These are phyloP conservation scores for Scolecobasidium constrictum DNA, from an alignment of 2,329 filamentous ascomycete species.

Conservation along the genomic window DNA sequence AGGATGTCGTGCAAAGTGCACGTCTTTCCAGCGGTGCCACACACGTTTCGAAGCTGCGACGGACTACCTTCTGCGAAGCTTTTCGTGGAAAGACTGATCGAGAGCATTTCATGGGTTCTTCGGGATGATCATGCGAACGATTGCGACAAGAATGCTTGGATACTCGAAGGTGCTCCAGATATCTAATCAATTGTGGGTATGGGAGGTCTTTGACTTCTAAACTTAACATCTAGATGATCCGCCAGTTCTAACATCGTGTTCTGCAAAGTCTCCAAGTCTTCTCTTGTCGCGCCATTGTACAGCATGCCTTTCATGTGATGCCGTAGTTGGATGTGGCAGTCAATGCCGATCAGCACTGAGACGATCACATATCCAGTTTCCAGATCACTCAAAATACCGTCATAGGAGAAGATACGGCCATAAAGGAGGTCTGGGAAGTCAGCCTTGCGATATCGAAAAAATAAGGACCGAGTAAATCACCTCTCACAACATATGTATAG, in stretches of 20 bases:
- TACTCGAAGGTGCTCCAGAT: too few species aligned
- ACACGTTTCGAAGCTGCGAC: too few species aligned
- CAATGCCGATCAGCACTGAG: conserved; percentile 9
- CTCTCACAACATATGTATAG: too few species aligned
- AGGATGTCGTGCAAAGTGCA: too few species aligned
- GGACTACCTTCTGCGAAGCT: too few species aligned
- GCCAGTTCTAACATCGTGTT: conserved; percentile 4
- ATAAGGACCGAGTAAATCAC: too few species aligned
- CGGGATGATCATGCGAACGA: too few species aligned
- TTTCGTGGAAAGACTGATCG: too few species aligned
- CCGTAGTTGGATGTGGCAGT: conserved; percentile 9
- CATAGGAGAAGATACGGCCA: conserved; percentile 9
- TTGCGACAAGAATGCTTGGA: too few species aligned
- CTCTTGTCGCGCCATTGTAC: conserved; percentile 8
- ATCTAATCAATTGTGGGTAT: conserved; percentile 3
- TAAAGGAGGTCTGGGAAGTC: conserved; percentile 9
- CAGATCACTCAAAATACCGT: conserved; percentile 9
- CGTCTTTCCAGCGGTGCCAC: too few species aligned
- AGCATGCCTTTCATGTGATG: conserved; percentile 12
- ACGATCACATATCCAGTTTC: conserved; percentile 9
- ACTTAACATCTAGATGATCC: conserved; percentile 7
- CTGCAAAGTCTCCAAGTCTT: conserved; percentile 6
- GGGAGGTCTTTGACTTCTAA: conserved; percentile 1
- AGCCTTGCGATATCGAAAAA: too few species aligned
- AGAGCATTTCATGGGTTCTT: too few species aligned